Evolutionary conservation across 179 eudicot genomes (phyloP), one percentile per base, ranked within the genome.

Genomic region (Gypsophila paniculata): DNA sequence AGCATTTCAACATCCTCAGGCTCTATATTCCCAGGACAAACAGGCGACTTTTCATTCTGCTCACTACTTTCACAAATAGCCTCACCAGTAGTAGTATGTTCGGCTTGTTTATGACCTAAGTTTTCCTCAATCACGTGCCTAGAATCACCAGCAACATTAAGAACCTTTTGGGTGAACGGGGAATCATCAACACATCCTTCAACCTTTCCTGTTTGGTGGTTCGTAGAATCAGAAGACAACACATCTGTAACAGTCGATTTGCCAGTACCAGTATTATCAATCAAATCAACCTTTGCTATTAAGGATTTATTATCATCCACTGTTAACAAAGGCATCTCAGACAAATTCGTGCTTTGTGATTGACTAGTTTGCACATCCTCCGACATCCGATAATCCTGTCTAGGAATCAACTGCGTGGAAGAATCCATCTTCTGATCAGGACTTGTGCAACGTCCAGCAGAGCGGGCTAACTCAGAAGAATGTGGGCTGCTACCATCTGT

Each of bases 141-240:
- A 12, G 80, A 70, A 60, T 64, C 68, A 46, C 71, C 64, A 49
- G 36, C 49, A 59, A 38, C 75, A 48, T 52, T 73, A 53, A 71
- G 22, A 13, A 69, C 80, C 61, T 74, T 74, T 32, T 72, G 73
- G 51, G 57, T 70, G 39, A 42, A 61, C 23, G 55, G 60, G 26
- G 76, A 22, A 54, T 76, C 84, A 70, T 74, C 53, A 61, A 15
- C 73, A 36, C 65, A 65, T 44, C 60, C 78, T 74, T 73, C 70
- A 66, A 76, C 29, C 68, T 18, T 79, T 29, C 65, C 76, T 60
- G 39, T 38, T 59, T 64, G 64, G 46, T 60, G 75, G 18, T 74
- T 61, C 66, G 72, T 87, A 77, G 68, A 59, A 60, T 78, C 80
- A 76, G 85, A 73, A 66, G 65, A 74, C 49, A 68, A 39, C 38